Evolutionary conservation across 192 early-diverging fungal species (phyloP).

Genomic region (Umbelopsis sp.): DNA sequence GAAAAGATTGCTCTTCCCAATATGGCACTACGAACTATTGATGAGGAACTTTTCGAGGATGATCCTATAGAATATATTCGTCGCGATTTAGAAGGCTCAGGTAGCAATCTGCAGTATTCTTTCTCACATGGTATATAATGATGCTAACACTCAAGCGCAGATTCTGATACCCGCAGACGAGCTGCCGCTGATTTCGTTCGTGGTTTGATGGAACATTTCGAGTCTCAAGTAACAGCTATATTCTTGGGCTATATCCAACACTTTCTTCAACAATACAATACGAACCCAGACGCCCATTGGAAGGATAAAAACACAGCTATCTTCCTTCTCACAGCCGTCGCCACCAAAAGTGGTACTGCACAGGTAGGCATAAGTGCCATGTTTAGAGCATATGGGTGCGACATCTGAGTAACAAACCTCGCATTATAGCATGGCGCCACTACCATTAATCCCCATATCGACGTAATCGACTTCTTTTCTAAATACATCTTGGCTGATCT

Average conservation of each 20-base stretch:
- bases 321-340: conserved; percentile 88
- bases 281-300: conserved; percentile 77
- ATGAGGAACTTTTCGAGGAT: conserved; percentile 96
- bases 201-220: conserved; percentile 88
- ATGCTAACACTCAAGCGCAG: conserved; percentile 35
- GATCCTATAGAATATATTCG: conserved; percentile 96
- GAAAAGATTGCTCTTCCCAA: conserved; percentile 93
- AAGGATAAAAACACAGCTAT: conserved; percentile 96
- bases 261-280: conserved; percentile 72
- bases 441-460: conserved; percentile 79
- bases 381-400: neutral
- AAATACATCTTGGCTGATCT: conserved; percentile 86
- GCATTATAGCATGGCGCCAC: conserved; percentile 75
- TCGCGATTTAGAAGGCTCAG: conserved; percentile 88
- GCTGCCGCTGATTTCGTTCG: conserved; percentile 91
- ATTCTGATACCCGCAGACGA: conserved; percentile 90
- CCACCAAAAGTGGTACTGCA: conserved; percentile 75
- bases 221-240: conserved; percentile 81
- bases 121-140: neutral
- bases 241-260: conserved; percentile 76
- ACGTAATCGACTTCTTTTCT: conserved; percentile 82
- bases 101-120: conserved; percentile 30
- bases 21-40: conserved; percentile 78
- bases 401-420: neutral
- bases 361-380: conserved; percentile 46